A percentile compares a stretch with the other conserved stretches of the same genome.
Conservation (phyloP, 305 asterid species). For the Fraxinus sp. region DNA sequence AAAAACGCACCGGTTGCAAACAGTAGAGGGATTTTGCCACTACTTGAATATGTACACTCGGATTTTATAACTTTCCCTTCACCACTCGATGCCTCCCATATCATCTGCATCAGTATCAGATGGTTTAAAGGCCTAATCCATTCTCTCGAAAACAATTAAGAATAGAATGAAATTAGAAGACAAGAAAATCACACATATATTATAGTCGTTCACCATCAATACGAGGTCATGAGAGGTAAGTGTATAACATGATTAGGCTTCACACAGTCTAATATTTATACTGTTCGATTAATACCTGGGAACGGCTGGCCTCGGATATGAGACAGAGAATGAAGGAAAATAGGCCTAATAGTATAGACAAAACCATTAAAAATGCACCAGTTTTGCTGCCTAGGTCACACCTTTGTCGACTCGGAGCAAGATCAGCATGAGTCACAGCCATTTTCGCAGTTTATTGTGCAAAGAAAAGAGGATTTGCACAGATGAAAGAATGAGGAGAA, state of each 20-base stretch:
- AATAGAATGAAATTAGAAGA: no score
- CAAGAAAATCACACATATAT: not conserved
- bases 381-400: conserved; percentile 64
- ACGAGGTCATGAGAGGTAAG: no score
- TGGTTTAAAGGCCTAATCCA: not conserved
- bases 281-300: conserved; percentile 43
- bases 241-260: not conserved
- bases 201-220: no score
- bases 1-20: conserved; percentile 69
- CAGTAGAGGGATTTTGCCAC: conserved; percentile 60
- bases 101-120: conserved; percentile 37
- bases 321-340: conserved; percentile 80
- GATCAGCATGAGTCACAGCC: conserved; percentile 92
- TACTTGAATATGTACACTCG: conserved; percentile 54
- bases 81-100: conserved; percentile 36
- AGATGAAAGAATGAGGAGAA: conserved; percentile 5
- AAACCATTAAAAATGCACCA: conserved; percentile 58
- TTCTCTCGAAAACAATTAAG: not conserved
- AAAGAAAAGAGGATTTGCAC: not conserved
- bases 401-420: conserved; percentile 52
- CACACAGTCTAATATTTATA: not conserved
- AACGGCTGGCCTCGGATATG: conserved; percentile 68
- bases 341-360: conserved; percentile 65
- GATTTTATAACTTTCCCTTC: conserved; percentile 31
- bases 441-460: conserved; percentile 22